phyloP scores from a whole-genome alignment of 768 basidiomycete species.

The Mycena leptocephala region DNA sequence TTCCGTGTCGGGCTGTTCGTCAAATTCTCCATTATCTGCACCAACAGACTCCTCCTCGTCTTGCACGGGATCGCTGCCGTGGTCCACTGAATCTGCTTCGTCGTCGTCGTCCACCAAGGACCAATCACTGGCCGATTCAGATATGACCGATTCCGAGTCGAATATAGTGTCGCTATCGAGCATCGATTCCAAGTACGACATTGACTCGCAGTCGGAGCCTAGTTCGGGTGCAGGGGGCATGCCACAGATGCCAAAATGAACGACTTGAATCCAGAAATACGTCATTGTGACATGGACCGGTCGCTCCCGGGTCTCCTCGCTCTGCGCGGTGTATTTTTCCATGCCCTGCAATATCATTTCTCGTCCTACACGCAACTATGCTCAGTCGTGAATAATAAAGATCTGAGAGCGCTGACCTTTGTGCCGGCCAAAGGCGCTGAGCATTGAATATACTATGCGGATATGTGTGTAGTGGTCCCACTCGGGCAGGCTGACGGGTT shows the following conservation, averaged over 20 bases:
- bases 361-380: conserved; percentile 47
- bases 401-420: conserved; percentile 49
- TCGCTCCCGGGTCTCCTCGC: conserved; percentile 52
- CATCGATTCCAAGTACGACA: conserved; percentile 16
- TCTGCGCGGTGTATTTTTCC: conserved; percentile 55
- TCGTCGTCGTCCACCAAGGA: conserved; percentile 2
- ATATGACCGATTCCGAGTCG: conserved; percentile 1
- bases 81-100: too few relatives aligned
- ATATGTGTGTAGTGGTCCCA: conserved; percentile 70
- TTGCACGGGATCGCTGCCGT: too few relatives aligned
- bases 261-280: conserved; percentile 68
- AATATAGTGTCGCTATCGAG: conserved; percentile 9
- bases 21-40: too few relatives aligned
- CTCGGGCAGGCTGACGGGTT: conserved; percentile 49
- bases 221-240: conserved; percentile 38
- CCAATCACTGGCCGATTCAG: neutral
- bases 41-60: neutral
- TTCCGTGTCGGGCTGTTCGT: neutral
- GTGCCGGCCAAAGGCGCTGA: conserved; percentile 58
- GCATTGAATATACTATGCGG: conserved; percentile 59
- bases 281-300: conserved; percentile 66
- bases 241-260: conserved; percentile 62
- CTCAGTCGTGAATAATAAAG: neutral
- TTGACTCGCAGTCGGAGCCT: neutral
- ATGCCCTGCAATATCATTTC: conserved; percentile 62